These are phyloP conservation scores for Scenedesmus sp. DNA, from an alignment of 163 green algal genomes.

Conservation along the genomic window DNA sequence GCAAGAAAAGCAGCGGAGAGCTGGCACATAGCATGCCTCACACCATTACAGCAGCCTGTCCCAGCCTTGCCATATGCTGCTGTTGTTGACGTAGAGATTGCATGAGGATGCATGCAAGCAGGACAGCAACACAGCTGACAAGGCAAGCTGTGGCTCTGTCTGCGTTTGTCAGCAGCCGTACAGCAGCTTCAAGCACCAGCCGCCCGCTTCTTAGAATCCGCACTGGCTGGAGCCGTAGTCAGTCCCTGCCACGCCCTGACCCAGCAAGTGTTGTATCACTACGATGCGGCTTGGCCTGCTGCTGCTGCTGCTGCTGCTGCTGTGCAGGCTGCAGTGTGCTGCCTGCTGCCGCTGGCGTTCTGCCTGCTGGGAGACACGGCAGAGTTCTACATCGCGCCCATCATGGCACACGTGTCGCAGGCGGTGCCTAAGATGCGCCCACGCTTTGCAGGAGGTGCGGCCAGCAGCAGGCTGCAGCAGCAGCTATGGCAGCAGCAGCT, in stretches of 20 bases:
- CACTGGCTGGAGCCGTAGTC: background rate
- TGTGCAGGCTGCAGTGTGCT: conserved; percentile 48
- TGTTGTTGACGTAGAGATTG: too few species aligned
- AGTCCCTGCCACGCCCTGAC: background rate
- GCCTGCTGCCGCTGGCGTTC: conserved; percentile 77
- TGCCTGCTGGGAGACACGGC: conserved; percentile 84
- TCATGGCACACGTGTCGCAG: conserved; percentile 86
- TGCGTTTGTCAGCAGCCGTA: too few species aligned
- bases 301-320: background rate
- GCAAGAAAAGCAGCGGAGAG: too few species aligned
- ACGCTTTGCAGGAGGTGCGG: conserved; percentile 83
- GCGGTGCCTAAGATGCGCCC: conserved; percentile 88
- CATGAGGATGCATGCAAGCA: too few species aligned
- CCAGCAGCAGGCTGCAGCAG: background rate
- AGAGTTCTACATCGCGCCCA: conserved; percentile 91
- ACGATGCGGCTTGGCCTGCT: background rate
- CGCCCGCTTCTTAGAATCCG: background rate
- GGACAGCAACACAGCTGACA: too few species aligned
- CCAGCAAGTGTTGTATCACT: background rate
- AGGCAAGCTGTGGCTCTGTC: too few species aligned
- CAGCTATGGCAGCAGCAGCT: background rate
- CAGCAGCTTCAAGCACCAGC: too few species aligned
- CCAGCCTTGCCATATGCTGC: too few species aligned
- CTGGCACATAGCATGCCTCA: too few species aligned
- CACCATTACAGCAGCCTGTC: too few species aligned